Base-by-base conservation (phyloP, 768 basidiomycete species). In the Mycena latifolia region DNA sequence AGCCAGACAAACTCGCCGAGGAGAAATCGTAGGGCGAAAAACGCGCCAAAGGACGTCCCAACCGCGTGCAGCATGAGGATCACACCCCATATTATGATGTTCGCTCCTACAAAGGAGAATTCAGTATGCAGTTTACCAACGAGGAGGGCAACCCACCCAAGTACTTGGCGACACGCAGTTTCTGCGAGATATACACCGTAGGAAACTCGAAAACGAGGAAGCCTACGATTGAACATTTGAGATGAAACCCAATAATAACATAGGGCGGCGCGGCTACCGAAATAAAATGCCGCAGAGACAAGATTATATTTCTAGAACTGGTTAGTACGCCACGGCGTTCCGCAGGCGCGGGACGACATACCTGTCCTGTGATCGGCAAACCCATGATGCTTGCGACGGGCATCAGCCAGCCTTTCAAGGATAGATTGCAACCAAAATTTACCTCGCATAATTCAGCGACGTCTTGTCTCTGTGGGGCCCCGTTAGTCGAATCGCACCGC, bases 361-460 rank as follows among this genome's bases (percentile, higher is more conserved):
- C 88, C 82, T 88, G 84, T 41, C 89, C 89, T 4, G 75, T 81
- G 67, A 91, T 88, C 2, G 89, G 89, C 47, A 92, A 80, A 3
- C 86, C 86, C 88, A 90, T 89, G 65, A 91, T 84, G 68, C 87
- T 88, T 54, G 45, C 14, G 37, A 35, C 6, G 33, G 33, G 24
- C 51, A 24, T 41, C 20, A 64, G 46, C 18, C 33, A 17, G 25
- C n/a, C 27, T 15, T 12, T 24, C 56, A 15, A 62, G 22, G 5
- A 33, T 46, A 18, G 31, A 54, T 11, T 28, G 35, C 55, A 20
- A 14, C 10, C 25, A 12, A 24, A 7, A 28, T 59, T 73, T 28
- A 85, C 88, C 87, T 88, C n/a, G 89, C 89, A 79, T 90, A 90
- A 72, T 89, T 90, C 41, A 90, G 73, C 15, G 88, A 86, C 5